Base-by-base conservation (phyloP, 805 yeast species). In the Metschnikowia lochheadii region DNA sequence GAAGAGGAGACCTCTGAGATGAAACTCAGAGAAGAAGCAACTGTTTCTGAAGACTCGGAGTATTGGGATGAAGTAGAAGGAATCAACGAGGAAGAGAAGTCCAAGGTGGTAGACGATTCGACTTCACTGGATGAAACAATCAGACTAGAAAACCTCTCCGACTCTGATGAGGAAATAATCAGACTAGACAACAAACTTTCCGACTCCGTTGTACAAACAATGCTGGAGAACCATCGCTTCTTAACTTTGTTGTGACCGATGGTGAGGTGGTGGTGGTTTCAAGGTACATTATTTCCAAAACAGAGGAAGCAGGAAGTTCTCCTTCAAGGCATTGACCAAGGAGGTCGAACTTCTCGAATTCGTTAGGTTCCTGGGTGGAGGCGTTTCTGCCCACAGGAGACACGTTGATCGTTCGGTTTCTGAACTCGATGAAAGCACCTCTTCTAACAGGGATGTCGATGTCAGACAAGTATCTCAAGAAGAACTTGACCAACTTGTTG, bases 331-430 rank as follows among this genome's bases (percentile, higher is more conserved):
- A 49, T 73, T 76, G 56, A 94, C 98, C 79, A 94, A 79, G 78
- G 63, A 83, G 78, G 73, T 94, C 99, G 71, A 63, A 94, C 63
- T 75, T 78, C 79, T 94, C 98, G 68, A 78, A 94, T 62, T 90
- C 97, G 72, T 81, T 84, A 78, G 99, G 88, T 80, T 94, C 97
- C 59, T 81, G 82, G 60, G 89, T 89, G 38, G 95, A 84, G 55
- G 98, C 98, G 70, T 94, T 94, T 83, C 99, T 89, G 65, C 99
- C 99, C 54, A 94, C 83, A 62, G 99, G 99, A 14, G 97, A 90
- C 56, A 94, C 89, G 75, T 94, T 94, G 74, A 94, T 88, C 96
- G 94, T 91, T 72, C 99, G 99, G 72, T 94, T 94, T 83, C 99
- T 89, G 82, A 94, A 94, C 80, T 94, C 99, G 61, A 94, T 76